Percentiles rank a stretch among this genome's conserved stretches.
Evolutionary conservation across 2,329 filamentous ascomycete species (phyloP).

Genomic region (Trichoderma breve): DNA sequence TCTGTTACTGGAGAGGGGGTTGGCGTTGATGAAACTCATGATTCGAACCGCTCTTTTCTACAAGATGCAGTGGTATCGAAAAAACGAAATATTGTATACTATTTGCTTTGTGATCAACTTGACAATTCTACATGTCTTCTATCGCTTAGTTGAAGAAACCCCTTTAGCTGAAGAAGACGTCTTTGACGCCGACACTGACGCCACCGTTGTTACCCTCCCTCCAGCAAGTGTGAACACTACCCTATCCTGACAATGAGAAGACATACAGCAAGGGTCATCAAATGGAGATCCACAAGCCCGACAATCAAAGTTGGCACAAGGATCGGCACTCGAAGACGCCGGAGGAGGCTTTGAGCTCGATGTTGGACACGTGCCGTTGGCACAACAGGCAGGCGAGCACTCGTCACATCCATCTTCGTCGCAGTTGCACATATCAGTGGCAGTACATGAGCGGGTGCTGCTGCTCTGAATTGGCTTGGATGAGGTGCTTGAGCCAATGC

Average conservation of each 20-base stretch:
- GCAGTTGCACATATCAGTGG: background rate
- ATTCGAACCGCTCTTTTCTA: background rate
- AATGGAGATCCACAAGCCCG: background rate
- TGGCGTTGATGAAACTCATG: background rate
- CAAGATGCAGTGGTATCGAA: background rate
- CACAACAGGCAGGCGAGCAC: background rate
- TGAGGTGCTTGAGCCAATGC: background rate
- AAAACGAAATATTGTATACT: background rate
- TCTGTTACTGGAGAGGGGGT: background rate
- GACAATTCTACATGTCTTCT: background rate
- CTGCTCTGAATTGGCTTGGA: background rate
- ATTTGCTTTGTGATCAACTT: background rate
- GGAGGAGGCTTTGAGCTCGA: background rate
- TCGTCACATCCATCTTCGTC: background rate
- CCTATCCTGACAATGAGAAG: background rate
- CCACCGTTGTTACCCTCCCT: background rate
- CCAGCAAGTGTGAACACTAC: background rate
- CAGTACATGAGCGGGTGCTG: background rate
- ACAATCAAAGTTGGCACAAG: background rate
- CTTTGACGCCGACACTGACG: background rate
- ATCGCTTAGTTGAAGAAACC: background rate
- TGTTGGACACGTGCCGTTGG: background rate
- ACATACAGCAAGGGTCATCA: background rate
- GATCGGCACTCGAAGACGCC: background rate
- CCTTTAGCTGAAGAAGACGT: background rate